These are phyloP conservation scores for Scortechinia acanthostroma DNA, from an alignment of 2,329 filamentous ascomycete genomes.

Conservation along the genomic window DNA sequence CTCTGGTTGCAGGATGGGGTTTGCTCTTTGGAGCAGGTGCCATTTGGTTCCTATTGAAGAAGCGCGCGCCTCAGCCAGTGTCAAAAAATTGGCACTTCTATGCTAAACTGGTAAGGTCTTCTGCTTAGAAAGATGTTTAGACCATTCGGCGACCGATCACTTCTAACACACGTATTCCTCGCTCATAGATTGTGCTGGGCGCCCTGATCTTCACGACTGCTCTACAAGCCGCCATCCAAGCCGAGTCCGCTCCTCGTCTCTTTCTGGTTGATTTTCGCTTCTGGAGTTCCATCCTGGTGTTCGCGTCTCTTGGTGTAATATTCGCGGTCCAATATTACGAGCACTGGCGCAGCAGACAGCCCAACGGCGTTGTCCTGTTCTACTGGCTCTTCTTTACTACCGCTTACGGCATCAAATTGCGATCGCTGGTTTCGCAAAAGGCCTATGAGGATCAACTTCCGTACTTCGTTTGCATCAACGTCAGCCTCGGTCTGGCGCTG, in stretches of 20 bases:
- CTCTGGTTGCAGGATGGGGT: slow-evolving; percentile 44
- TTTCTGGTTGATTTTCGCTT: slow-evolving; percentile 65
- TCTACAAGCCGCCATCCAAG: slow-evolving; percentile 55
- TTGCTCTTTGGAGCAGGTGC: slow-evolving; percentile 49
- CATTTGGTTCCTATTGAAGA: slow-evolving; percentile 47
- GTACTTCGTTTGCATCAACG: slow-evolving; percentile 57
- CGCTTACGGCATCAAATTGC: slow-evolving; percentile 58
- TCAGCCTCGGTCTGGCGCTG: slow-evolving; percentile 48
- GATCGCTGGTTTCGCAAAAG: slow-evolving; percentile 57
- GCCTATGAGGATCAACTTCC: slow-evolving; percentile 43
- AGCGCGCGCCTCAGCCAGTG: slow-evolving; percentile 45
- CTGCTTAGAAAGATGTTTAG: background rate
- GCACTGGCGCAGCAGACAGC: slow-evolving; percentile 60
- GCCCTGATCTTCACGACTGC: slow-evolving; percentile 11
- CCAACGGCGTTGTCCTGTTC: slow-evolving; percentile 66
- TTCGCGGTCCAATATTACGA: slow-evolving; percentile 64
- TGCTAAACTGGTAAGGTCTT: slow-evolving; percentile 43
- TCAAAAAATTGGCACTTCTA: slow-evolving; percentile 65
- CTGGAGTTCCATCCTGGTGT: slow-evolving; percentile 58
- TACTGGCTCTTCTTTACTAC: slow-evolving; percentile 69
- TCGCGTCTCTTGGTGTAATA: slow-evolving; percentile 55
- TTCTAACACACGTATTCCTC: background rate
- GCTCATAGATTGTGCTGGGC: background rate
- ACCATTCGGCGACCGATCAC: background rate
- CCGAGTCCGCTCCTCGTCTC: slow-evolving; percentile 44